Evolutionary conservation across 2,329 filamentous ascomycete genomes (phyloP).

Genomic region (Pyricularia pennisetigena): DNA sequence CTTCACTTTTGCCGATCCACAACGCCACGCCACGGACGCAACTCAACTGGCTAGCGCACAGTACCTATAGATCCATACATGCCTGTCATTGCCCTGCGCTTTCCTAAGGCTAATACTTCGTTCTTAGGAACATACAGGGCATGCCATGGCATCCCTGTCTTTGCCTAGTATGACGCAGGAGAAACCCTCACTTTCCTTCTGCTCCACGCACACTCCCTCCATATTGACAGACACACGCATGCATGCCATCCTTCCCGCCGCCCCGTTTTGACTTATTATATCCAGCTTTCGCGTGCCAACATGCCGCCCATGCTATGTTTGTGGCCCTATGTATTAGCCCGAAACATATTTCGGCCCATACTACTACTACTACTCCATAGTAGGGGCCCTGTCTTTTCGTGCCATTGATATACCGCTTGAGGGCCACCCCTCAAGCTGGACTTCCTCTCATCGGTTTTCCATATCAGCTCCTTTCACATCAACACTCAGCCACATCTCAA

Average conservation of each 20-base stretch:
- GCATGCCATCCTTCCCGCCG: slow-evolving; percentile 16
- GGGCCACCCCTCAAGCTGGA: slow-evolving; percentile 6
- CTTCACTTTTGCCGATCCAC: background rate
- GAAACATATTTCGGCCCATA: slow-evolving; percentile 10
- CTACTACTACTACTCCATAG: slow-evolving; percentile 9
- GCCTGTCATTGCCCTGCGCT: slow-evolving; percentile 11
- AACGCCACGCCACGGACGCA: background rate
- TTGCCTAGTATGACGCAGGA: slow-evolving; percentile 21
- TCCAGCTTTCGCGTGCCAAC: slow-evolving; percentile 17
- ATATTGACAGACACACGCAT: slow-evolving; percentile 15
- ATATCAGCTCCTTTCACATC: slow-evolving; percentile 2
- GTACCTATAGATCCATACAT: slow-evolving; percentile 5
- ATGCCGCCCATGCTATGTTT: slow-evolving; percentile 12
- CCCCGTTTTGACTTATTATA: slow-evolving; percentile 19
- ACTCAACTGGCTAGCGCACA: background rate
- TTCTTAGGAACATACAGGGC: background rate
- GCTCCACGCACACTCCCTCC: slow-evolving; percentile 17
- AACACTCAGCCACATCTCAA: background rate
- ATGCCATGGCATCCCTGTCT: slow-evolving; percentile 15
- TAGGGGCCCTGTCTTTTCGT: slow-evolving; percentile 10
- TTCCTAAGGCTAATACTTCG: background rate
- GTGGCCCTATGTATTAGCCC: background rate
- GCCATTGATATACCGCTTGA: slow-evolving; percentile 1
- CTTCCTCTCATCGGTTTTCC: slow-evolving; percentile 8
- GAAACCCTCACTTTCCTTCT: slow-evolving; percentile 11